These are phyloP conservation scores for Ramaria sp. DNA, from an alignment of 768 basidiomycete species.

Conservation along the genomic window DNA sequence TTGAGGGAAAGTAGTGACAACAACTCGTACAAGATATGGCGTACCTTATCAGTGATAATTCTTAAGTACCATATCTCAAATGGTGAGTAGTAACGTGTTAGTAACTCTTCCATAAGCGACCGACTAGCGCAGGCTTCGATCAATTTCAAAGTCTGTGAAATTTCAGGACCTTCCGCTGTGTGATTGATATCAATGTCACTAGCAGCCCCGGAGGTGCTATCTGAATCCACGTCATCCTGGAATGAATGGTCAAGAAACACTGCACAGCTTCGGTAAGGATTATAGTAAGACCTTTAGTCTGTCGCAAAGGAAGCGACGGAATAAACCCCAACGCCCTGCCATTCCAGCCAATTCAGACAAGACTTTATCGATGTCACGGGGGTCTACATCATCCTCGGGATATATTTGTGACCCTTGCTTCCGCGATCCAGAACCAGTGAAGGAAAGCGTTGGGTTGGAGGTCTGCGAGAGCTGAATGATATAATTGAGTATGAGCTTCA, in stretches of 20 bases:
- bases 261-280: too few relatives aligned
- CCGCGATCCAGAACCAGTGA: background rate
- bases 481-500: background rate
- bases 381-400: conserved; percentile 52
- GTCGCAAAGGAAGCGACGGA: conserved; percentile 77
- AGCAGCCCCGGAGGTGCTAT: background rate
- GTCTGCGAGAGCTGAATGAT: background rate
- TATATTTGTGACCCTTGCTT: background rate
- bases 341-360: conserved; percentile 85
- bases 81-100: conserved; percentile 71
- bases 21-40: conserved; percentile 4
- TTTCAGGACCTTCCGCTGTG: background rate
- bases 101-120: conserved; percentile 50
- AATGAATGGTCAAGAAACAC: background rate
- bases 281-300: conserved; percentile 42
- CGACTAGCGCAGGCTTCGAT: conserved; percentile 21
- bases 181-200: background rate
- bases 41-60: conserved; percentile 78
- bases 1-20: background rate
- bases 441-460: conserved; percentile 1
- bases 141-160: background rate
- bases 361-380: conserved; percentile 83
- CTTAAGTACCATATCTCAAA: conserved; percentile 89
- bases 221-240: background rate
- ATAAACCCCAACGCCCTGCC: conserved; percentile 85